Evolutionary conservation across 768 basidiomycete genomes (phyloP).

Genomic region (Lactifluus piperatus): DNA sequence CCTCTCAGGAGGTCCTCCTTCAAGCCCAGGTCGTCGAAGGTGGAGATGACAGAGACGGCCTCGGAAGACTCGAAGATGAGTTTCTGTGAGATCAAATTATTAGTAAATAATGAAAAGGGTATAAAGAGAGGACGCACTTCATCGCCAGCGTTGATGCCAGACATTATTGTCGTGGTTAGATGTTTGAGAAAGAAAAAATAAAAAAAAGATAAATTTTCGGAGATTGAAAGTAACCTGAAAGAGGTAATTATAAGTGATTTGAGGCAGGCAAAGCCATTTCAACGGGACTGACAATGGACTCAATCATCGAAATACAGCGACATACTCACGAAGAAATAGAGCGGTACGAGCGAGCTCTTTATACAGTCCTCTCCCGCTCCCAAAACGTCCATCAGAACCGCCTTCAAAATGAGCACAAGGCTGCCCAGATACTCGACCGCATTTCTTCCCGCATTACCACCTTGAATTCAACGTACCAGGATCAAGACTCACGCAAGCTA

Average conservation of each 20-base stretch:
- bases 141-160: conserved; percentile 79
- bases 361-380: conserved; percentile 68
- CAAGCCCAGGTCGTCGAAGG: conserved; percentile 83
- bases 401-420: conserved; percentile 79
- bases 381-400: conserved; percentile 51
- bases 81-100: conserved; percentile 42
- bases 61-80: conserved; percentile 94
- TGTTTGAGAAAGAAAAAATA: neutral
- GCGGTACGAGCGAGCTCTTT: conserved; percentile 80
- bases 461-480: conserved; percentile 67
- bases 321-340: conserved; percentile 96
- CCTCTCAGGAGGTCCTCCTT: conserved; percentile 95
- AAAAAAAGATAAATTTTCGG: neutral
- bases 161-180: conserved; percentile 41
- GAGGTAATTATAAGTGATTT: neutral
- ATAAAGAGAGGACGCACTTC: conserved; percentile 43
- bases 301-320: conserved; percentile 86
- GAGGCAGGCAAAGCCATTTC: neutral
- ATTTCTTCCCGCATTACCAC: conserved; percentile 59
- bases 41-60: conserved; percentile 80
- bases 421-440: conserved; percentile 81
- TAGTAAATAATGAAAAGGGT: neutral
- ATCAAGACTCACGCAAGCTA: conserved; percentile 60
- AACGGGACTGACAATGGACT: conserved; percentile 60
- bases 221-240: conserved; percentile 5